phyloP scores from a whole-genome alignment of 306 rosid species.

The Quercus ilex region DNA sequence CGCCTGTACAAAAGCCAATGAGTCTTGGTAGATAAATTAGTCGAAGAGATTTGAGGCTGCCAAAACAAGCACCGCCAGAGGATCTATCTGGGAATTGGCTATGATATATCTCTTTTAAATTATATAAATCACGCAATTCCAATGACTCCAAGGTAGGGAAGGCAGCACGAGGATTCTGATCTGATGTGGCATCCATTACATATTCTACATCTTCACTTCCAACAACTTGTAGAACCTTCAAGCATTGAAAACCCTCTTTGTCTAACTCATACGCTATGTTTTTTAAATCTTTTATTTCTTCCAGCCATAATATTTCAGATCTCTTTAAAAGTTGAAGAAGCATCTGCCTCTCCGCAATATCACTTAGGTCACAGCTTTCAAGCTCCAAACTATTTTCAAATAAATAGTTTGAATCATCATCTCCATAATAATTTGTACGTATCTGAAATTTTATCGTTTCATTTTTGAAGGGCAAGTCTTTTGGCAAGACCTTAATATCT shows the following conservation, averaged over 20 bases:
- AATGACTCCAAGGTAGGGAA: neutral
- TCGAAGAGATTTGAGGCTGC: neutral
- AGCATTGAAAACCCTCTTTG: slow-evolving; percentile 7
- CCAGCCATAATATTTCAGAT: slow-evolving; percentile 8
- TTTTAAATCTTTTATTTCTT: slow-evolving; percentile 10
- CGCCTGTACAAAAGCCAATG: too few relatives aligned
- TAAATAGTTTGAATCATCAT: too few relatives aligned
- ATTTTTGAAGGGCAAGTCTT: too few relatives aligned
- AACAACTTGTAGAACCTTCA: slow-evolving; percentile 1
- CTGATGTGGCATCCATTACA: neutral
- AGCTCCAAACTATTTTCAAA: neutral
- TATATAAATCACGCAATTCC: too few relatives aligned
- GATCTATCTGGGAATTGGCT: neutral
- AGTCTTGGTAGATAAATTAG: neutral
- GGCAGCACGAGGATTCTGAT: neutral
- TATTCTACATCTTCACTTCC: slow-evolving; percentile 11
- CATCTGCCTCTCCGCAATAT: neutral
- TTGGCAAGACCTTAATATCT: neutral
- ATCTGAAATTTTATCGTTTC: too few relatives aligned
- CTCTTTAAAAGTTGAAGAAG: slow-evolving; percentile 8
- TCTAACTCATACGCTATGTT: neutral
- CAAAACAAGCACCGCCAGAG: neutral
- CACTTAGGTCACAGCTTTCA: neutral
- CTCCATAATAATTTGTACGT: fast-evolving
- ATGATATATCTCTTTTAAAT: neutral